These are phyloP conservation scores for Truncatella angustata DNA, from an alignment of 2,329 filamentous ascomycete species.

Conservation along the genomic window DNA sequence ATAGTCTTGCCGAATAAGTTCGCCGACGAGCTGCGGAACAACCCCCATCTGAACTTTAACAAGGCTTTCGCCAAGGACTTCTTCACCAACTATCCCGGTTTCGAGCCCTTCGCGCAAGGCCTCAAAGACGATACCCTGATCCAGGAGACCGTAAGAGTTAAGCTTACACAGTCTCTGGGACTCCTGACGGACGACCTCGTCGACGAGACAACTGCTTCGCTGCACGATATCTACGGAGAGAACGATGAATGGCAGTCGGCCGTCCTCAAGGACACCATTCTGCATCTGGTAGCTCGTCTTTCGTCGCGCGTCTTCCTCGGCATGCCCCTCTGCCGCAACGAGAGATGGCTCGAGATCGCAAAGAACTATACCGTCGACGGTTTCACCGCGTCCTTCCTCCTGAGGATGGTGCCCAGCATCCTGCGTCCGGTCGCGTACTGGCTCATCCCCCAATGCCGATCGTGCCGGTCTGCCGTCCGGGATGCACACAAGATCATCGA, in stretches of 20 bases:
- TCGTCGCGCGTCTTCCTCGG: slow-evolving; percentile 50
- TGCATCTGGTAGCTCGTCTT: slow-evolving; percentile 44
- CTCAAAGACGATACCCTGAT: slow-evolving; percentile 23
- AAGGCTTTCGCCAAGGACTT: slow-evolving; percentile 35
- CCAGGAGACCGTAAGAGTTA: slow-evolving; percentile 28
- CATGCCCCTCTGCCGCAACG: slow-evolving; percentile 40
- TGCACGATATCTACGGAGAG: slow-evolving; percentile 31
- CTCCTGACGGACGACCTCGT: slow-evolving; percentile 33
- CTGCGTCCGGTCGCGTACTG: slow-evolving; percentile 41
- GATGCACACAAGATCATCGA: slow-evolving; percentile 34
- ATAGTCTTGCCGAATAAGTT: slow-evolving; percentile 30
- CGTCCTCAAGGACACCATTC: slow-evolving; percentile 33
- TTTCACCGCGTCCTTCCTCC: slow-evolving; percentile 32
- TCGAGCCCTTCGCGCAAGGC: slow-evolving; percentile 25
- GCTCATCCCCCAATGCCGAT: slow-evolving; percentile 39
- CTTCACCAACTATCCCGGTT: slow-evolving; percentile 30
- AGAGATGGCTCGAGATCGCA: slow-evolving; percentile 44
- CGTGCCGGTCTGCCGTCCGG: slow-evolving; percentile 34
- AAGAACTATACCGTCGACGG: slow-evolving; percentile 40
- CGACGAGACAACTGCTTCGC: slow-evolving; percentile 30
- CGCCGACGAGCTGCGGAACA: slow-evolving; percentile 34
- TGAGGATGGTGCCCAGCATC: slow-evolving; percentile 38
- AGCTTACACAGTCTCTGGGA: slow-evolving; percentile 31
- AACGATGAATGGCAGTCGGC: slow-evolving; percentile 37
- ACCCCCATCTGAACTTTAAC: slow-evolving; percentile 29